Evolutionary conservation across 108 stramenopile species (phyloP).

Genomic region (Mayamaea pseudoterrestris): DNA sequence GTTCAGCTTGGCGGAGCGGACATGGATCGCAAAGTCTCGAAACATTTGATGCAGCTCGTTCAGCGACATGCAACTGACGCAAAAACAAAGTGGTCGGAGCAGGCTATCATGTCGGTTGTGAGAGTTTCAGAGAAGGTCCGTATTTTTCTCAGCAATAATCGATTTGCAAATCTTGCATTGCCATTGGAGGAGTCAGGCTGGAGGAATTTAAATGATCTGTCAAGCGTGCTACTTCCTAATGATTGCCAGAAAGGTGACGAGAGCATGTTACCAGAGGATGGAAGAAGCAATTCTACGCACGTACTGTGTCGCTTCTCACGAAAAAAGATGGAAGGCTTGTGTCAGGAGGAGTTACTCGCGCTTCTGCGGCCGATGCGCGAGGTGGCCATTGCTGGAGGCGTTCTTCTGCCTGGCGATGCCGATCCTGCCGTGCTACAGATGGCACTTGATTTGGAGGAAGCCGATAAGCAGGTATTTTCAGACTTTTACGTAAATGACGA

Average conservation of each 20-base stretch:
- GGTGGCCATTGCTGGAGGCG: constrained; percentile 75
- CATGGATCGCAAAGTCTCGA: constrained; percentile 73
- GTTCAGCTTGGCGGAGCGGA: constrained; percentile 83
- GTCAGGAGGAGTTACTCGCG: constrained; percentile 42
- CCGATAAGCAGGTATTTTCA: constrained; percentile 5
- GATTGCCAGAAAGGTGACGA: neutral
- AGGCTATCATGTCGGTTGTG: constrained; percentile 29
- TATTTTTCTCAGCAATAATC: constrained; percentile 60
- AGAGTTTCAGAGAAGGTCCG: constrained; percentile 55
- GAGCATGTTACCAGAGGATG: constrained; percentile 5
- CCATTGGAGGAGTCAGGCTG: constrained; percentile 64
- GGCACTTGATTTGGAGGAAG: constrained; percentile 45
- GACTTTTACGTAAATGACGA: neutral
- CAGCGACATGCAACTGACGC: constrained; percentile 14
- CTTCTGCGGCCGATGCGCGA: constrained; percentile 66
- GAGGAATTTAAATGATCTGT: constrained; percentile 12
- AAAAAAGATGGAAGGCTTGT: constrained; percentile 48
- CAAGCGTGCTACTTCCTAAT: constrained; percentile 10
- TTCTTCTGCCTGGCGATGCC: constrained; percentile 71
- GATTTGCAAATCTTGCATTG: constrained; percentile 30
- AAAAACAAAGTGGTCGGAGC: constrained; percentile 9
- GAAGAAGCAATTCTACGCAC: constrained; percentile 16
- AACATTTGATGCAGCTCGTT: constrained; percentile 31
- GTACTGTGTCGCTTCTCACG: constrained; percentile 30
- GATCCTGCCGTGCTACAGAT: constrained; percentile 51